phyloP scores from a whole-genome alignment of 192 early-diverging fungal species.

The Entrophospora sp. region DNA sequence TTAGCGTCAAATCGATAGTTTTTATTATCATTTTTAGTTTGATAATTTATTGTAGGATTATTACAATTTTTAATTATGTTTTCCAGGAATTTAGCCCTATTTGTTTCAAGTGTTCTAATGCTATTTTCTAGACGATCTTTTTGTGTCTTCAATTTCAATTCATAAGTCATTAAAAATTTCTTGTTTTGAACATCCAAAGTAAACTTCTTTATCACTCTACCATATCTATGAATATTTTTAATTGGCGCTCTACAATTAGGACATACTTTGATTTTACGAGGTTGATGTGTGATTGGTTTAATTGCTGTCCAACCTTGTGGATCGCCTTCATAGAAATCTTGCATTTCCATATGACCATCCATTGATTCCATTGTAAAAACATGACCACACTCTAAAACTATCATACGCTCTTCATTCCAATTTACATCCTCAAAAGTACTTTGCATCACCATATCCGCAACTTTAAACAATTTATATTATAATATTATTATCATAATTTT shows the following conservation, averaged over 20 bases:
- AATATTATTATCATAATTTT: not conserved
- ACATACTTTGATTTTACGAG: conserved; percentile 12
- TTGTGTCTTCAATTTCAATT: not conserved
- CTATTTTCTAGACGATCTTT: conserved; percentile 1
- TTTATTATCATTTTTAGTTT: not conserved
- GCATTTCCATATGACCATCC: conserved; percentile 40
- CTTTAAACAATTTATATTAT: not conserved
- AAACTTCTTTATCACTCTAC: conserved; percentile 27
- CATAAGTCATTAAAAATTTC: conserved; percentile 16
- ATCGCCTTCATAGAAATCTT: conserved; percentile 26
- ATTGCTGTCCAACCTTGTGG: not conserved
- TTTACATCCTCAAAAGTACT: conserved; percentile 30
- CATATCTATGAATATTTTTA: conserved; percentile 26
- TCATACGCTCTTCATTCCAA: conserved; percentile 31
- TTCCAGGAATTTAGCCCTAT: not conserved
- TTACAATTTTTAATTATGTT: not conserved
- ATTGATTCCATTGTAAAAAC: conserved; percentile 40
- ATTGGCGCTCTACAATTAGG: conserved; percentile 39
- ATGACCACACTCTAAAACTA: conserved; percentile 44
- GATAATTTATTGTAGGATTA: not conserved
- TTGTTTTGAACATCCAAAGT: conserved; percentile 22
- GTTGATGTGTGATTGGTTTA: not conserved
- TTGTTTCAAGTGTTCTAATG: not conserved
- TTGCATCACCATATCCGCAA: conserved; percentile 23
- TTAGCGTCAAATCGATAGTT: not conserved